Percentiles rank a stretch among this genome's conserved stretches.
Conservation (phyloP, 495 filamentous ascomycete species). For the Trichoderma virens region DNA sequence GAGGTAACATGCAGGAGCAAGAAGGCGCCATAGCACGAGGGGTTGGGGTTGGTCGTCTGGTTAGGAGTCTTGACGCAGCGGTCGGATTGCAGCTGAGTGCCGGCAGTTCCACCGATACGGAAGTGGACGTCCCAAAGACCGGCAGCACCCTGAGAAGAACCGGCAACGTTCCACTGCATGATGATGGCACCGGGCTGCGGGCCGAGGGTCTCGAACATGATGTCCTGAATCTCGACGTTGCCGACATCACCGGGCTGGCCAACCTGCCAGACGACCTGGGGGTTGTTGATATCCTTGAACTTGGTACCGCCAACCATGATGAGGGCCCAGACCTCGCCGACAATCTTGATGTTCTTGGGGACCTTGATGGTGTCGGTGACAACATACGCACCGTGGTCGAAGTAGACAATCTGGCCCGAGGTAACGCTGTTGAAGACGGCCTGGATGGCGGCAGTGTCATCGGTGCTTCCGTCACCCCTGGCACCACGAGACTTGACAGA, state of each 20-base stretch:
- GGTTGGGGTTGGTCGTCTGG: conserved; percentile 43
- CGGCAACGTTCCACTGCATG: conserved; percentile 83
- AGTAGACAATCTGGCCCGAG: conserved; percentile 67
- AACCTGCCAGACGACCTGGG: conserved; percentile 65
- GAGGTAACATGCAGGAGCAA: conserved; percentile 73
- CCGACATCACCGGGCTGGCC: conserved; percentile 74
- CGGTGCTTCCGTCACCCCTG: conserved; percentile 65
- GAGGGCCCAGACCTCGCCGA: conserved; percentile 85
- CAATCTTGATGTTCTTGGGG: conserved; percentile 69
- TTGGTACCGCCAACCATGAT: conserved; percentile 70
- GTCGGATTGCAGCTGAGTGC: conserved; percentile 71
- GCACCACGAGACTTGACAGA: conserved; percentile 72
- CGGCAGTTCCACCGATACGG: conserved; percentile 74
- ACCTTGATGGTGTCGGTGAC: conserved; percentile 78
- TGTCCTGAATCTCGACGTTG: conserved; percentile 72
- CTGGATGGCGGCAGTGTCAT: conserved; percentile 68
- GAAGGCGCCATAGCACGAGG: conserved; percentile 65
- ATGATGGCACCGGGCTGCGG: conserved; percentile 80
- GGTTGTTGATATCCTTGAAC: conserved; percentile 65
- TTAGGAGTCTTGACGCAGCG: conserved; percentile 65
- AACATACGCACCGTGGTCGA: conserved; percentile 85
- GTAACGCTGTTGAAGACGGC: conserved; percentile 54
- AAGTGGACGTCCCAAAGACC: conserved; percentile 93
- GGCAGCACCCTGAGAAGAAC: conserved; percentile 54
- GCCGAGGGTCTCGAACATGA: conserved; percentile 72